Conservation (phyloP, 1,284 basidiomycete species). For the Xerocomus tenax region DNA sequence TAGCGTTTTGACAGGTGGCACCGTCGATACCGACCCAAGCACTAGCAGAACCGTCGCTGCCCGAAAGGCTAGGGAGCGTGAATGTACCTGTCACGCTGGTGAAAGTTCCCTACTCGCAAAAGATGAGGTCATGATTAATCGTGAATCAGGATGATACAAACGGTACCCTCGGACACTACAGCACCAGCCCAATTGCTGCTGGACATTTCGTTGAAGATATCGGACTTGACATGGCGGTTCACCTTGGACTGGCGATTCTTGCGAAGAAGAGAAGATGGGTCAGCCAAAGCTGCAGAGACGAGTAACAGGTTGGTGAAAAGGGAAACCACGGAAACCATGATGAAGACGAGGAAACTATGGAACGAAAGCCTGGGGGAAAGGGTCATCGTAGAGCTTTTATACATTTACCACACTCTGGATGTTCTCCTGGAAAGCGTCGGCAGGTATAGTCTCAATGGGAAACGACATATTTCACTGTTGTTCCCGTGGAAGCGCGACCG, state of each 20-base stretch:
- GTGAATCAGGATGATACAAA: constrained; percentile 2
- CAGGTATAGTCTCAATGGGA: background rate
- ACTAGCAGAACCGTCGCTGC: constrained; percentile 8
- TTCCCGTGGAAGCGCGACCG: background rate
- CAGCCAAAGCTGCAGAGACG: background rate
- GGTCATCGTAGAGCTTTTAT: constrained; percentile 16
- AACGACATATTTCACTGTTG: background rate
- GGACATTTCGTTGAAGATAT: constrained; percentile 11
- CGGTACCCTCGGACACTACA: constrained; percentile 5
- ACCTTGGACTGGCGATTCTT: constrained; percentile 11
- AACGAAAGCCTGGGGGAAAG: no score
- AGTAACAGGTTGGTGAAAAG: background rate
- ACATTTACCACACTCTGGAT: background rate
- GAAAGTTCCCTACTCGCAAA: constrained; percentile 14
- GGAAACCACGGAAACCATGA: background rate
- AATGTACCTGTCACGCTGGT: constrained; percentile 17
- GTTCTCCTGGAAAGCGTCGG: background rate
- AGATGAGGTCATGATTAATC: background rate
- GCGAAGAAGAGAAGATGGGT: constrained; percentile 4
- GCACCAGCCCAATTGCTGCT: constrained; percentile 20
- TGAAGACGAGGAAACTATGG: background rate
- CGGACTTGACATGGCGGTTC: constrained; percentile 3
- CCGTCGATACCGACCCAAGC: constrained; percentile 26
- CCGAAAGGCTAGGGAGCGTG: constrained; percentile 13
- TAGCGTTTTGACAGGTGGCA: constrained; percentile 10